Evolutionary conservation across 192 early-diverging fungal species (phyloP).

Genomic region (Podila minutissima): DNA sequence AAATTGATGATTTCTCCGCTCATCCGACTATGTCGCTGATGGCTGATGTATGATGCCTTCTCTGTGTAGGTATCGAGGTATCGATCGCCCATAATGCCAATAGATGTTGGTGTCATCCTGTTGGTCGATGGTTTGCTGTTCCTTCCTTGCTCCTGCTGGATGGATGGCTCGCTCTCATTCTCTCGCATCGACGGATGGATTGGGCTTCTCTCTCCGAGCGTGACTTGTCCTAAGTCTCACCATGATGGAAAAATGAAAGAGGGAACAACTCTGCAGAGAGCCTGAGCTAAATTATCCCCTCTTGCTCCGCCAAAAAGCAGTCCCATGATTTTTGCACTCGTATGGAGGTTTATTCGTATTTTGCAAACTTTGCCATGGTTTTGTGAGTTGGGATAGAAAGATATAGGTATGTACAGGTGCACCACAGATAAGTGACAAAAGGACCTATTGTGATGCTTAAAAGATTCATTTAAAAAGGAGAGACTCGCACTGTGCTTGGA

Average conservation of each 20-base stretch:
- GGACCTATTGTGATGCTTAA: too few relatives aligned
- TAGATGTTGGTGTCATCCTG: too few relatives aligned
- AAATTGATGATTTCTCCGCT: too few relatives aligned
- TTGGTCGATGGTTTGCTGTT: not conserved
- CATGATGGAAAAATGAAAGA: constrained; percentile 50
- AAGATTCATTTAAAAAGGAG: not conserved
- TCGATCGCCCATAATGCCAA: too few relatives aligned
- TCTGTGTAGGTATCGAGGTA: too few relatives aligned
- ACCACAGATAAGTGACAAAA: not conserved
- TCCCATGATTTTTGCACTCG: too few relatives aligned
- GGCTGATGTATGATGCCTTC: too few relatives aligned
- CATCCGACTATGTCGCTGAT: too few relatives aligned
- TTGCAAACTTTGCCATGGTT: too few relatives aligned
- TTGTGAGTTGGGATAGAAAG: too few relatives aligned
- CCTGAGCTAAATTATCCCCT: constrained; percentile 9
- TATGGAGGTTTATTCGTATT: too few relatives aligned
- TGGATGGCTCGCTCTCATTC: not conserved
- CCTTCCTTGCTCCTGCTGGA: constrained; percentile 1
- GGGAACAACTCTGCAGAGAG: constrained; percentile 16
- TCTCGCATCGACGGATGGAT: constrained; percentile 6
- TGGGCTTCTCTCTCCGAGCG: constrained; percentile 3
- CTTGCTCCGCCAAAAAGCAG: not conserved
- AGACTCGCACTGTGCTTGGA: not conserved
- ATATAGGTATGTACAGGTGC: too few relatives aligned
- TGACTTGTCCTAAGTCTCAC: constrained; percentile 9